Evolutionary conservation across 129 eudicot species (phyloP).

Genomic region (Calendula officinalis): DNA sequence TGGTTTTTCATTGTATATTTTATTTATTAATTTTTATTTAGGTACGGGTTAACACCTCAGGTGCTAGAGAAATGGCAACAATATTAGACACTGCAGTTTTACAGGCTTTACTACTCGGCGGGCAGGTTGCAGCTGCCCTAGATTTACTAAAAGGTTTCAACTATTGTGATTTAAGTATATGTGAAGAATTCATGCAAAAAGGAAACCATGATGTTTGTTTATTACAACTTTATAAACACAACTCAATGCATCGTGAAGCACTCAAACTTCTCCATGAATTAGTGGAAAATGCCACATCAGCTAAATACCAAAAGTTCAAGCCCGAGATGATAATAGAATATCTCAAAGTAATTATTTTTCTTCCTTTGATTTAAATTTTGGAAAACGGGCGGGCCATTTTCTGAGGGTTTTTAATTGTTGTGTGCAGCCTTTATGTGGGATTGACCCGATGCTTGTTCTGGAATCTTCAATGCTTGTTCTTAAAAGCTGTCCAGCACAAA

Average conservation of each 20-base stretch:
- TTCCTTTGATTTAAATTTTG: slow-evolving; percentile 9
- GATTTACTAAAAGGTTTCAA: slow-evolving; percentile 82
- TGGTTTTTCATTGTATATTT: background rate
- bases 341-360: slow-evolving; percentile 61
- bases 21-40: slow-evolving; percentile 35
- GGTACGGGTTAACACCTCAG: slow-evolving; percentile 67
- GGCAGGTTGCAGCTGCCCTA: slow-evolving; percentile 67
- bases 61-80: slow-evolving; percentile 88
- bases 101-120: slow-evolving; percentile 84
- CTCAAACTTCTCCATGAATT: slow-evolving; percentile 77
- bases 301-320: slow-evolving; percentile 61
- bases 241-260: slow-evolving; percentile 89
- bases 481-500: slow-evolving; percentile 79
- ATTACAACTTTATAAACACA: slow-evolving; percentile 80
- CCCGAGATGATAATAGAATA: slow-evolving; percentile 89
- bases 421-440: slow-evolving; percentile 93
- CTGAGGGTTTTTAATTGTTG: background rate
- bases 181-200: slow-evolving; percentile 83
- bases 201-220: slow-evolving; percentile 60
- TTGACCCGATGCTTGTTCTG: slow-evolving; percentile 95
- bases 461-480: slow-evolving; percentile 92
- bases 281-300: slow-evolving; percentile 71
- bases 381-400: background rate
- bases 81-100: slow-evolving; percentile 88
- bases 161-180: slow-evolving; percentile 80